Conservation (phyloP, 2,329 filamentous ascomycete species). For the Diaporthe destruens region DNA sequence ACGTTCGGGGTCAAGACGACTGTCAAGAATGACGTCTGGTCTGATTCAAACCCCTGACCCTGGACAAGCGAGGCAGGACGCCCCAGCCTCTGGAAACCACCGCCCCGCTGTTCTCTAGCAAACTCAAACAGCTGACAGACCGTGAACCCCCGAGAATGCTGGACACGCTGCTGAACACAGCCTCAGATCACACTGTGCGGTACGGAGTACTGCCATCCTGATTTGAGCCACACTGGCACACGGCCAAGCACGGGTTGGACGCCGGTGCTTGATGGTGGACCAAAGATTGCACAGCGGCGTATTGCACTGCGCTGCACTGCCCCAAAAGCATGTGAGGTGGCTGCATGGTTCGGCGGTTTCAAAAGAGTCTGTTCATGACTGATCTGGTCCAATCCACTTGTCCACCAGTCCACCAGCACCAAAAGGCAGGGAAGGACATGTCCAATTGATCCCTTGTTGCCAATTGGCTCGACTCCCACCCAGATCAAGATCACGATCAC, state of each 20-base stretch:
- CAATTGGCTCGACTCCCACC: conserved; percentile 11
- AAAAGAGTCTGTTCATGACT: conserved; percentile 31
- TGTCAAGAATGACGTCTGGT: conserved; percentile 36
- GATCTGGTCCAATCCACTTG: conserved; percentile 13
- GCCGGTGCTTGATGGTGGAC: conserved; percentile 1
- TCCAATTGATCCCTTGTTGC: conserved; percentile 8
- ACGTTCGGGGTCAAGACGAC: conserved; percentile 5
- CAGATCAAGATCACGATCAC: conserved; percentile 12
- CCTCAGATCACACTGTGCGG: background rate
- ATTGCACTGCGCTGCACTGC: conserved; percentile 31
- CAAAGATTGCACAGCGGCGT: background rate
- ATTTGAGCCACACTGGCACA: background rate
- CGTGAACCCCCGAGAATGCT: background rate
- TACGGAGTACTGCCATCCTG: background rate
- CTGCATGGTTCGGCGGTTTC: conserved; percentile 31
- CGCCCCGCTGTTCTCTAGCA: background rate
- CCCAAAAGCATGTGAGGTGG: conserved; percentile 29
- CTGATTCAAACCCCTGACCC: conserved; percentile 26
- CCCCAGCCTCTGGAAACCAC: conserved; percentile 28
- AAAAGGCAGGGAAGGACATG: background rate
- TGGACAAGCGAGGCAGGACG: conserved; percentile 16
- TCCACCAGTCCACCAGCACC: background rate
- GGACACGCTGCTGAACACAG: conserved; percentile 6
- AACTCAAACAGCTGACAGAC: conserved; percentile 1
- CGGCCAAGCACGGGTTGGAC: conserved; percentile 19